Percentiles rank a stretch among this genome's conserved stretches.
phyloP scores from a whole-genome alignment of 169 alveolate species.

The Toxoplasma gondii region DNA sequence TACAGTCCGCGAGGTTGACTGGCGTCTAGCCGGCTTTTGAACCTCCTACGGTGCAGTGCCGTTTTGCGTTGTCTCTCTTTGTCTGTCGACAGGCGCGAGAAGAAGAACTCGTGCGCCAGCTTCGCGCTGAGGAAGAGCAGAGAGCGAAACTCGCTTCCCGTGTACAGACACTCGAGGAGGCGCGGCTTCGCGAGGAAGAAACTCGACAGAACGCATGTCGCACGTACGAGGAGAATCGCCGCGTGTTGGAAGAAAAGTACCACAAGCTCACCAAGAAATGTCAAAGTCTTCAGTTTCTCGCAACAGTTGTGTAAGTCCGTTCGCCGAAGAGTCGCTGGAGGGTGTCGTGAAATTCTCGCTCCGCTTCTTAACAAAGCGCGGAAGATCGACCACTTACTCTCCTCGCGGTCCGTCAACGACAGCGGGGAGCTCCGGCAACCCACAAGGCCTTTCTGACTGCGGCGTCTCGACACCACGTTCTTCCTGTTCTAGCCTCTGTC shows the following conservation, averaged over 20 bases:
- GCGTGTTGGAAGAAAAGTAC: background rate
- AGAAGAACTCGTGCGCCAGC: background rate
- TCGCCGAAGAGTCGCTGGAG: background rate
- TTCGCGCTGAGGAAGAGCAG: background rate
- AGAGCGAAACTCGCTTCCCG: background rate
- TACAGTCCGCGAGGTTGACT: no score
- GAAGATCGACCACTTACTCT: no score
- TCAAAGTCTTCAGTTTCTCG: background rate
- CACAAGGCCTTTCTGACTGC: no score
- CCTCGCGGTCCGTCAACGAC: no score
- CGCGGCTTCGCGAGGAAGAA: background rate
- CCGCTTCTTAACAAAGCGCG: no score
- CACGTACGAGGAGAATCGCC: background rate
- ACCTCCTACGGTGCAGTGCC: background rate
- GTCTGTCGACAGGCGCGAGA: background rate
- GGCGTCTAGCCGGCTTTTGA: no score
- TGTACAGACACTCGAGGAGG: background rate
- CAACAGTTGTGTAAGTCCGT: background rate
- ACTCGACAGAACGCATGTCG: background rate
- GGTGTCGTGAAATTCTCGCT: no score
- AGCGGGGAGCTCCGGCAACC: no score
- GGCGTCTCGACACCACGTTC: no score
- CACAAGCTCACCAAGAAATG: background rate
- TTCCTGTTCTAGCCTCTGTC: no score
- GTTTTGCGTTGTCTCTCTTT: background rate